Conservation (phyloP, 495 filamentous ascomycete species). For the Corynascus novoguineensis region DNA sequence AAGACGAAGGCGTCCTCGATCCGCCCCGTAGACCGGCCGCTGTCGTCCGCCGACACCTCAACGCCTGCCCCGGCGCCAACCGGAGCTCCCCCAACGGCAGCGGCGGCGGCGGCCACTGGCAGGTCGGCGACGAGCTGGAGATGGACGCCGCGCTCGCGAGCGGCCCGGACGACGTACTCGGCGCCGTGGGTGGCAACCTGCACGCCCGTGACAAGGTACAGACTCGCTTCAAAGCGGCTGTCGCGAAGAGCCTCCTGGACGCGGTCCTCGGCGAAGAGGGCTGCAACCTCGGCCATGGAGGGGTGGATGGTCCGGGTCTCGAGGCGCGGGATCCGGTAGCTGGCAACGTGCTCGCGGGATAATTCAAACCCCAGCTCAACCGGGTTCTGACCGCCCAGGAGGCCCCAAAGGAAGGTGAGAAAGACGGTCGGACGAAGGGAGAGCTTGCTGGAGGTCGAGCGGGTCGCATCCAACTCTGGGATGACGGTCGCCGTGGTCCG, state of each 20-base stretch:
- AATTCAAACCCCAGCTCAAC: background rate
- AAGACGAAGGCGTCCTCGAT: background rate
- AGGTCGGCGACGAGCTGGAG: background rate
- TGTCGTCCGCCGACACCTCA: background rate
- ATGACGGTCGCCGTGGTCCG: background rate
- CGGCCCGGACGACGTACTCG: background rate
- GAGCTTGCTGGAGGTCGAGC: background rate
- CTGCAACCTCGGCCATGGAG: background rate
- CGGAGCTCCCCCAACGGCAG: background rate
- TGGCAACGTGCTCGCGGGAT: background rate
- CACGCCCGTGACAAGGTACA: background rate
- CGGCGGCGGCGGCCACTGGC: no score
- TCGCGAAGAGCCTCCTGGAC: background rate
- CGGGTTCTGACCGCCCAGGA: background rate
- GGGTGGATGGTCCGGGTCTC: background rate
- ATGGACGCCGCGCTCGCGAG: background rate
- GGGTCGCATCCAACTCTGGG: background rate
- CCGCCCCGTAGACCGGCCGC: background rate
- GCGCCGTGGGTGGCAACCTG: background rate
- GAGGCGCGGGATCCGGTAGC: background rate
- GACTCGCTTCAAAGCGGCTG: background rate
- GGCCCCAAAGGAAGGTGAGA: background rate
- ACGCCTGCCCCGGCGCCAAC: background rate
- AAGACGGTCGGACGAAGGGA: background rate
- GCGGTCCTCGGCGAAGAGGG: background rate